Conservation (phyloP, 306 rosid species). For the Quercus variabilis region DNA sequence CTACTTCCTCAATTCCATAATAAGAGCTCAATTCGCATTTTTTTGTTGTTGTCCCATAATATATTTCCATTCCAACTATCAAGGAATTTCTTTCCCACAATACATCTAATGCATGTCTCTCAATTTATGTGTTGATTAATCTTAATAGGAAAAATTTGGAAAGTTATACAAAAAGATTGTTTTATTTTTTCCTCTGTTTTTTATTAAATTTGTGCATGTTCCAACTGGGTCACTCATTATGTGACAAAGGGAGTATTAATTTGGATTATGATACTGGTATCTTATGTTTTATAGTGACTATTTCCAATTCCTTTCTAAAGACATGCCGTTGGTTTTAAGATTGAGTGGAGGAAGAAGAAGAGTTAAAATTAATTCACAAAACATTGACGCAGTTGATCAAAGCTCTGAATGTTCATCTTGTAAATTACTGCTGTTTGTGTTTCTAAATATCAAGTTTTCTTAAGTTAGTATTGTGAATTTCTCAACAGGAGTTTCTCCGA, state of each 20-base stretch:
- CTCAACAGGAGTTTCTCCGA: slow-evolving; percentile 67
- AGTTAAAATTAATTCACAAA: too few species aligned
- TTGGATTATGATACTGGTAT: background rate
- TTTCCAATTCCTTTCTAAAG: background rate
- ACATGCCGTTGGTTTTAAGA: background rate
- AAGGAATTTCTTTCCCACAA: too few species aligned
- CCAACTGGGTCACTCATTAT: background rate
- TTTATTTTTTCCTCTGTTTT: too few species aligned
- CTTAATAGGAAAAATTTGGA: too few species aligned
- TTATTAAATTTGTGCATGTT: too few species aligned
- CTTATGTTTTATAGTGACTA: background rate
- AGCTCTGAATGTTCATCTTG: background rate
- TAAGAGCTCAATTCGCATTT: too few species aligned
- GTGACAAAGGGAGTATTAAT: background rate
- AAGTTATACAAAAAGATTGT: too few species aligned
- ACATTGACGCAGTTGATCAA: background rate
- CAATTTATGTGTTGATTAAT: too few species aligned
- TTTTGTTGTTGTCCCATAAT: too few species aligned
- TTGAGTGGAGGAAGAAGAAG: background rate
- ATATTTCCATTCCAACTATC: too few species aligned
- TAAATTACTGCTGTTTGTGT: slow-evolving; percentile 8
- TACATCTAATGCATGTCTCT: too few species aligned
- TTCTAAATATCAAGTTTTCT: slow-evolving; percentile 14
- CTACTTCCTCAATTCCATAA: background rate
- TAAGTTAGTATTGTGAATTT: slow-evolving; percentile 15